Evolutionary conservation across 202 grass and related monocot species (phyloP).

Genomic region (Setaria italica): DNA sequence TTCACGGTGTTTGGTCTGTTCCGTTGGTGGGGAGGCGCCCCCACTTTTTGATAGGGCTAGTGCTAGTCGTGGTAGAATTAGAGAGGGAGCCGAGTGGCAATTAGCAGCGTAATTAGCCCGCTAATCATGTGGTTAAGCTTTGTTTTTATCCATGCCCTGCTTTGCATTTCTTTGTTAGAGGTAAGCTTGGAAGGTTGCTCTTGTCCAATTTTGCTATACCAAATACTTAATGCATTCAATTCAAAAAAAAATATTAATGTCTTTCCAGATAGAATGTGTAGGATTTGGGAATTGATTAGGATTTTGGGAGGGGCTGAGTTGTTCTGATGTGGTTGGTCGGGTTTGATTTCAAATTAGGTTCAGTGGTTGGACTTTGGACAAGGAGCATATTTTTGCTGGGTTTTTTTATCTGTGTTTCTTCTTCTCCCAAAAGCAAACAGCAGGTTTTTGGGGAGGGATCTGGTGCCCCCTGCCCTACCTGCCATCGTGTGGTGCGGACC

Average conservation of each 20-base stretch:
- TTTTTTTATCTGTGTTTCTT: not conserved
- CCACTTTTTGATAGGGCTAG: not conserved
- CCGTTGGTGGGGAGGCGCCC: constrained; percentile 50
- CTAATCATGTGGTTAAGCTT: constrained; percentile 14
- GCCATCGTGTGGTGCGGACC: not conserved
- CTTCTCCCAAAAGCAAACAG: not conserved
- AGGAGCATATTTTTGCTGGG: not conserved
- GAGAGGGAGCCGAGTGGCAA: too few species aligned
- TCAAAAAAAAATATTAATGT: not conserved
- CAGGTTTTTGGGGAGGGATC: constrained; percentile 25
- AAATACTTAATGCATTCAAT: not conserved
- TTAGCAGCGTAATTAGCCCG: not conserved
- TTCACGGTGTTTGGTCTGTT: constrained; percentile 29
- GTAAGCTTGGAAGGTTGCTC: constrained; percentile 5
- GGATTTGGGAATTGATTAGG: not conserved
- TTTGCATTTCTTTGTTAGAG: not conserved
- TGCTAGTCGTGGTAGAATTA: not conserved
- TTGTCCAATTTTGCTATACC: not conserved
- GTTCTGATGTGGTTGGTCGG: constrained; percentile 33
- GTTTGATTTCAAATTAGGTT: constrained; percentile 36
- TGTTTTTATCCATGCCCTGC: not conserved
- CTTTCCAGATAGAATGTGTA: not conserved
- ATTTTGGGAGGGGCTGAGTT: constrained; percentile 19
- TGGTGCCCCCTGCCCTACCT: not conserved
- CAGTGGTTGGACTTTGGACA: constrained; percentile 14